Evolutionary conservation across 805 yeast genomes (phyloP).

Genomic region (Suhomyces sp.): DNA sequence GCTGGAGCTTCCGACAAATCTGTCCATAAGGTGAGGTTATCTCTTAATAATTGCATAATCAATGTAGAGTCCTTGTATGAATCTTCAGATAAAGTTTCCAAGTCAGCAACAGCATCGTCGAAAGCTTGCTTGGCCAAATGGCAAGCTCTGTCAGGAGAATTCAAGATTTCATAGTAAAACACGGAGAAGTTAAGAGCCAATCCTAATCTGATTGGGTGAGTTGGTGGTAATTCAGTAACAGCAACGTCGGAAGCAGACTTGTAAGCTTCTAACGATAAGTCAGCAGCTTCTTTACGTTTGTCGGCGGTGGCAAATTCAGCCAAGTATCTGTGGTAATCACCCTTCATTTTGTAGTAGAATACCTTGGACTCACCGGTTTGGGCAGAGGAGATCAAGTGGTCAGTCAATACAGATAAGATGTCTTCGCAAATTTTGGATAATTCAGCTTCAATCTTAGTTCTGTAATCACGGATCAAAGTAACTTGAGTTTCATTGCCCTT

Average conservation of each 20-base stretch:
- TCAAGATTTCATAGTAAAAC: constrained; percentile 95
- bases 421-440: constrained; percentile 92
- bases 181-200: constrained; percentile 97
- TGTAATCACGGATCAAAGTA: constrained; percentile 84
- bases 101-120: constrained; percentile 98
- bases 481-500: constrained; percentile 94
- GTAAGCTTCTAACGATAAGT: constrained; percentile 89
- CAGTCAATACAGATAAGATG: constrained; percentile 80
- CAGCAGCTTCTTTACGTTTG: constrained; percentile 89
- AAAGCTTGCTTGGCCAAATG: constrained; percentile 98
- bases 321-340: constrained; percentile 98
- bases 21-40: constrained; percentile 97
- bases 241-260: constrained; percentile 96
- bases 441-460: constrained; percentile 91
- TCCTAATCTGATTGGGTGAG: constrained; percentile 98
- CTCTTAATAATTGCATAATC: constrained; percentile 98
- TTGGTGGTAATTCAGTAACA: constrained; percentile 93
- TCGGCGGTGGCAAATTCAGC: constrained; percentile 95
- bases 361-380: constrained; percentile 97
- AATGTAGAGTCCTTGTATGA: constrained; percentile 97
- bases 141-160: constrained; percentile 98
- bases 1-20: constrained; percentile 80
- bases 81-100: constrained; percentile 96
- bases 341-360: constrained; percentile 98
- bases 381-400: constrained; percentile 90